phyloP scores from a whole-genome alignment of 176 grass and related monocot genomes.

The Carex parvula region DNA sequence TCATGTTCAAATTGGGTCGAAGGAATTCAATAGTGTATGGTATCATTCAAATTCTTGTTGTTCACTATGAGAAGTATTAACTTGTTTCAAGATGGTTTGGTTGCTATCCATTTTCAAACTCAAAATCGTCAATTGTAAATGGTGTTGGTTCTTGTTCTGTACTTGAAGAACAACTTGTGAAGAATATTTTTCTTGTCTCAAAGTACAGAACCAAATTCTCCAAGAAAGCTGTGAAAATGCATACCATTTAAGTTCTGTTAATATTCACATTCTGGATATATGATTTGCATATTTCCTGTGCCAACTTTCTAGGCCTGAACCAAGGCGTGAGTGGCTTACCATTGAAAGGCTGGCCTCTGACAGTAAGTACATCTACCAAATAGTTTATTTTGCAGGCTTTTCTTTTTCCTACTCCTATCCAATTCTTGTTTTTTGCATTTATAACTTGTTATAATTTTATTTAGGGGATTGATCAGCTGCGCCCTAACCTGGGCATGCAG shows the following conservation, averaged over 20 bases:
- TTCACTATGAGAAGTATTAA: slow-evolving; percentile 3
- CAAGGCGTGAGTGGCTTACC: slow-evolving; percentile 87
- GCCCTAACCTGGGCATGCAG: slow-evolving; percentile 69
- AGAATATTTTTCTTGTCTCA: neutral
- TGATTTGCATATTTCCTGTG: slow-evolving; percentile 33
- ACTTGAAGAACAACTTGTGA: neutral
- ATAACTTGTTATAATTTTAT: neutral
- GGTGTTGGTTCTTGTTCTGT: neutral
- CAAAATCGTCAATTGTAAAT: neutral
- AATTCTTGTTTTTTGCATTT: slow-evolving; percentile 38
- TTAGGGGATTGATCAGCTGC: slow-evolving; percentile 81
- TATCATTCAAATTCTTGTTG: neutral
- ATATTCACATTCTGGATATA: neutral
- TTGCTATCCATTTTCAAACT: neutral
- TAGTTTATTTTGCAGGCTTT: neutral
- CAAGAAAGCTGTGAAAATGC: neutral
- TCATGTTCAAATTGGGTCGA: neutral
- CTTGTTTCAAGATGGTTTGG: slow-evolving; percentile 1
- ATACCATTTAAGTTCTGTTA: neutral
- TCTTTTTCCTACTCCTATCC: slow-evolving; percentile 6
- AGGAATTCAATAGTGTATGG: neutral
- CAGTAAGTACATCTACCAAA: slow-evolving; percentile 45
- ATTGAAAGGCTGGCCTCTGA: slow-evolving; percentile 93
- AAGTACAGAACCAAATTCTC: neutral
- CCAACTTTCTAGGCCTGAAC: slow-evolving; percentile 55